phyloP scores from a whole-genome alignment of 805 yeast species.

The Metschnikowia kunwiensis region DNA sequence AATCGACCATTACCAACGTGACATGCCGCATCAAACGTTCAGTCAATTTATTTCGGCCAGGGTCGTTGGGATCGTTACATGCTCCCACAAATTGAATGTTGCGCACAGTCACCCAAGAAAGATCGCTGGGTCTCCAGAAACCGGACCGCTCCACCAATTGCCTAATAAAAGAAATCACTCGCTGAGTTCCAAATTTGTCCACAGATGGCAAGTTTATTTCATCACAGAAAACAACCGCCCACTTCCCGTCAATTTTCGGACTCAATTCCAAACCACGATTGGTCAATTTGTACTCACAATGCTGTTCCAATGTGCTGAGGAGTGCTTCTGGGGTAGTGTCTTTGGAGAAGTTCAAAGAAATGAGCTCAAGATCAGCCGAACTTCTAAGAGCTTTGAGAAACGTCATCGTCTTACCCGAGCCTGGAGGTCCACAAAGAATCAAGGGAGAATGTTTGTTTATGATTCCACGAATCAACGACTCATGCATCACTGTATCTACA shows the following conservation, averaged over 20 bases:
- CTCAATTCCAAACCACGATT: conserved; percentile 50
- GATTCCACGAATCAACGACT: conserved; percentile 53
- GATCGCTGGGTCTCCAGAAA: conserved; percentile 63
- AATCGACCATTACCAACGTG: conserved; percentile 67
- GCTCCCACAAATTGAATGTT: conserved; percentile 89
- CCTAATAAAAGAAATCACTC: conserved; percentile 66
- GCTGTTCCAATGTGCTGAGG: conserved; percentile 64
- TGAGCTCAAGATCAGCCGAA: conserved; percentile 55
- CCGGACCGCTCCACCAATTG: conserved; percentile 72
- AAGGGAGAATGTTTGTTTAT: conserved; percentile 57
- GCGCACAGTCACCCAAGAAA: conserved; percentile 62
- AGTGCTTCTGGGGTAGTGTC: conserved; percentile 66
- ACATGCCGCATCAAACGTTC: conserved; percentile 65
- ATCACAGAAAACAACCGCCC: conserved; percentile 86
- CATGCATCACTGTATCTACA: conserved; percentile 69
- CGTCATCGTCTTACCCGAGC: conserved; percentile 95
- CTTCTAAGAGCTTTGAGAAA: conserved; percentile 63
- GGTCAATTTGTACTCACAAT: conserved; percentile 58
- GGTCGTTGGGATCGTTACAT: conserved; percentile 84
- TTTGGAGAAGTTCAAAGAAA: conserved; percentile 78
- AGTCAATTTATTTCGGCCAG: conserved; percentile 62
- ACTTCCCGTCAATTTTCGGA: conserved; percentile 60
- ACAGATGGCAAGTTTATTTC: conserved; percentile 79
- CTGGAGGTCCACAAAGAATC: conserved; percentile 92
- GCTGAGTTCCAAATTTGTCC: conserved; percentile 73